Conservation (phyloP, 1,284 basidiomycete species). For the Tilletia walkeri region DNA sequence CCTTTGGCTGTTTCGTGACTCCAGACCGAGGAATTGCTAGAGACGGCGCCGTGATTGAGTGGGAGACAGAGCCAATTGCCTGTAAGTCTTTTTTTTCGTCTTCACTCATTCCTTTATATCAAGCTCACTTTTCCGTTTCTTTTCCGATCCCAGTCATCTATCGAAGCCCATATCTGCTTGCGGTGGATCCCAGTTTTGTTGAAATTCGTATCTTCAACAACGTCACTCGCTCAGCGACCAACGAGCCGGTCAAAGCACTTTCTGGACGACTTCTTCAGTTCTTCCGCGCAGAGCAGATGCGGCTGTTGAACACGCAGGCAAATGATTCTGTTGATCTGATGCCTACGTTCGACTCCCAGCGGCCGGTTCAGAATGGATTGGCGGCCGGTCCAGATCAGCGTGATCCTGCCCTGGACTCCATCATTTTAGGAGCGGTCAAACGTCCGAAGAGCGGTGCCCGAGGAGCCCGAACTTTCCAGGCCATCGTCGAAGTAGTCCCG, state of each 20-base stretch:
- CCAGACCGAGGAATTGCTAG: constrained; percentile 34
- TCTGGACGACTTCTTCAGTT: constrained; percentile 85
- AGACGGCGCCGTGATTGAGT: constrained; percentile 72
- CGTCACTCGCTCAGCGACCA: background rate
- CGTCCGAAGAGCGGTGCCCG: background rate
- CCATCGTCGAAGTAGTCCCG: constrained; percentile 10
- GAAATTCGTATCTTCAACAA: constrained; percentile 66
- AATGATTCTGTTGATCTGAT: constrained; percentile 14
- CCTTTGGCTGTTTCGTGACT: constrained; percentile 72
- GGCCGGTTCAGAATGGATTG: background rate
- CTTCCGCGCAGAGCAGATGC: constrained; percentile 62
- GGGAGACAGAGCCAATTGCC: constrained; percentile 71
- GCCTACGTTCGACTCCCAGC: background rate
- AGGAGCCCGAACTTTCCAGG: background rate
- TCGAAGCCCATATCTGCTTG: constrained; percentile 82
- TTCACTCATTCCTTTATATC: background rate
- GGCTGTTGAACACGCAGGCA: background rate
- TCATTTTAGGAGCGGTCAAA: constrained; percentile 6
- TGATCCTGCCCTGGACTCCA: background rate
- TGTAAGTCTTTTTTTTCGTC: constrained; percentile 55
- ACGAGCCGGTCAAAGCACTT: constrained; percentile 63
- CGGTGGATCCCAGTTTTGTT: constrained; percentile 87
- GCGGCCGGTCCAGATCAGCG: background rate
- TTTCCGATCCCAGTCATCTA: constrained; percentile 65
- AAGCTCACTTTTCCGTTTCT: too few species aligned